Evolutionary conservation across 2,329 filamentous ascomycete species (phyloP).

Genomic region (Podosphaera aphanis): DNA sequence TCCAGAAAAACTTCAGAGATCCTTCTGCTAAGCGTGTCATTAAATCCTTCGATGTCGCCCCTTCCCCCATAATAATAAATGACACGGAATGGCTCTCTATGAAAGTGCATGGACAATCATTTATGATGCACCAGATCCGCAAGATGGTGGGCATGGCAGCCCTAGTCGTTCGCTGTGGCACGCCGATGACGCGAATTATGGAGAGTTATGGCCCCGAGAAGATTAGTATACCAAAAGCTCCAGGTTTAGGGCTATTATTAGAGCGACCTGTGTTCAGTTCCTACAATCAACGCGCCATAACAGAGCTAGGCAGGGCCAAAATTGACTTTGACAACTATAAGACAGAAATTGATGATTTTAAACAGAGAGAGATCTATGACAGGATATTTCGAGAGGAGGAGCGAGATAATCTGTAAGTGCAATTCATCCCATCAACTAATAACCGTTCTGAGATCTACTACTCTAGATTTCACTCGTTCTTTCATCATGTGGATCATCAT

Average conservation of each 20-base stretch:
- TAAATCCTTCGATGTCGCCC: slow-evolving; percentile 67
- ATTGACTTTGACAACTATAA: slow-evolving; percentile 64
- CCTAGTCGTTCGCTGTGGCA: slow-evolving; percentile 63
- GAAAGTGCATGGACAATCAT: slow-evolving; percentile 91
- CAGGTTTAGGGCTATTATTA: slow-evolving; percentile 64
- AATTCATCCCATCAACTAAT: background rate
- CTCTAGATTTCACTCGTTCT: slow-evolving; percentile 48
- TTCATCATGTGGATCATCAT: slow-evolving; percentile 58
- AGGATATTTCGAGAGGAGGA: slow-evolving; percentile 81
- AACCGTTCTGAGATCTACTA: slow-evolving; percentile 1
- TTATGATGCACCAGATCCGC: slow-evolving; percentile 99
- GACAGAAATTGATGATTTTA: slow-evolving; percentile 65
- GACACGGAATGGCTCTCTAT: slow-evolving; percentile 88
- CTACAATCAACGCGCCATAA: slow-evolving; percentile 55
- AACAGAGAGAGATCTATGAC: slow-evolving; percentile 76
- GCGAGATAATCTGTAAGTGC: slow-evolving; percentile 54
- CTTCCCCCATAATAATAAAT: slow-evolving; percentile 57
- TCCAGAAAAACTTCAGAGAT: slow-evolving; percentile 63
- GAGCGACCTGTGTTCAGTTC: slow-evolving; percentile 78
- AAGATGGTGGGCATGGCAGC: slow-evolving; percentile 95
- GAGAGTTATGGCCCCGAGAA: slow-evolving; percentile 50
- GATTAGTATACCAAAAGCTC: slow-evolving; percentile 83
- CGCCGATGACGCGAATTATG: slow-evolving; percentile 43
- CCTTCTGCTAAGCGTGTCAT: slow-evolving; percentile 75
- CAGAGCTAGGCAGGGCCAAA: slow-evolving; percentile 36